phyloP scores from a whole-genome alignment of 2,329 filamentous ascomycete genomes.

The Pseudocercospora eumusae region DNA sequence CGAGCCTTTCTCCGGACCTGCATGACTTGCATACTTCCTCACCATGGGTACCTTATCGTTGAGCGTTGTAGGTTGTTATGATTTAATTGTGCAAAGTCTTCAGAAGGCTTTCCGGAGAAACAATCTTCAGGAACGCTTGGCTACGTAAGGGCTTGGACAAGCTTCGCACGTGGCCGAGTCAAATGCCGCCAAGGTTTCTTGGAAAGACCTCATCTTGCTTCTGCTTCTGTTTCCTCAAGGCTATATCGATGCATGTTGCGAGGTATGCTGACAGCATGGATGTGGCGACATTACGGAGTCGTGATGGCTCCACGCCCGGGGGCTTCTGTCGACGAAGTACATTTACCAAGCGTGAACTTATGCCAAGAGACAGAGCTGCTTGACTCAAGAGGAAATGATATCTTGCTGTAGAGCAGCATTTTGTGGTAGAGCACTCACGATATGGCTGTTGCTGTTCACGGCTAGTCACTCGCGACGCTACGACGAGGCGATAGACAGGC shows the following conservation, averaged over 20 bases:
- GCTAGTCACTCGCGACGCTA: not conserved
- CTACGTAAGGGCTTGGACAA: too few relatives aligned
- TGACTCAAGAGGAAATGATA: not conserved
- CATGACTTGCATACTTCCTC: not conserved
- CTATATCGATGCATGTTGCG: not conserved
- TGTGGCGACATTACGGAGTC: not conserved
- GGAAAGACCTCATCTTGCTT: not conserved
- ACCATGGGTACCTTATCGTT: too few relatives aligned
- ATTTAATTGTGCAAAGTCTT: too few relatives aligned
- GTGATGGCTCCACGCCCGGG: not conserved
- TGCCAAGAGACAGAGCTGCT: not conserved
- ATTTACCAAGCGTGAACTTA: not conserved
- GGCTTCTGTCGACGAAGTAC: not conserved
- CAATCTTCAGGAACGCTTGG: too few relatives aligned
- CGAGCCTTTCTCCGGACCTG: not conserved
- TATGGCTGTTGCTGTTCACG: not conserved
- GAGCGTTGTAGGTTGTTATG: too few relatives aligned
- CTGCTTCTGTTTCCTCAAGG: not conserved
- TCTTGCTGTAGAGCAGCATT: not conserved
- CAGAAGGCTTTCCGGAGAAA: too few relatives aligned
- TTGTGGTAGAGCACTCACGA: not conserved
- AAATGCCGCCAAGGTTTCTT: not conserved
- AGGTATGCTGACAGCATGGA: not conserved
- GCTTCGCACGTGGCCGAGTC: too few relatives aligned
- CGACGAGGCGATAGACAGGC: not conserved